phyloP scores from a whole-genome alignment of 2,329 filamentous ascomycete genomes.

The Mollisia scopiformis region DNA sequence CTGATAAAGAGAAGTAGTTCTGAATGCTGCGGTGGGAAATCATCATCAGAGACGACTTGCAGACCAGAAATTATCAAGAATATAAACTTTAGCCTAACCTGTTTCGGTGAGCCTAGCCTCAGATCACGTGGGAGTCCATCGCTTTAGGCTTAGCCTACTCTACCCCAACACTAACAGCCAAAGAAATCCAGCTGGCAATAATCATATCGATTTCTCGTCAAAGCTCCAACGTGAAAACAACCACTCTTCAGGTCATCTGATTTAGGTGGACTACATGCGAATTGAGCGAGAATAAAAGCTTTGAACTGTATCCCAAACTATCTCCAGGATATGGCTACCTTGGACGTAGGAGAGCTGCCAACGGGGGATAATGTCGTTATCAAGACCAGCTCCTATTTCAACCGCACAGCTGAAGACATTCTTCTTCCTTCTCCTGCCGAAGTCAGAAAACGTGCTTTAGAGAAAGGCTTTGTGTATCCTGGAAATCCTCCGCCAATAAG shows the following conservation, averaged over 20 bases:
- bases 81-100: too few species aligned
- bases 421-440: conserved; percentile 13
- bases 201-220: conserved; percentile 1
- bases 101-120: too few species aligned
- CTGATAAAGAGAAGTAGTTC: too few species aligned
- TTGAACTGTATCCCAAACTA: conserved; percentile 8
- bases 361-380: conserved; percentile 9
- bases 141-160: too few species aligned
- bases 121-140: too few species aligned
- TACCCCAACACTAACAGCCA: not conserved
- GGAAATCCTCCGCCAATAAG: conserved; percentile 6
- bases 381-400: conserved; percentile 12
- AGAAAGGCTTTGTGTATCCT: conserved; percentile 10
- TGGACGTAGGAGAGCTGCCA: conserved; percentile 7
- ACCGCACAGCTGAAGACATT: conserved; percentile 10
- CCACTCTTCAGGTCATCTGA: conserved; percentile 4
- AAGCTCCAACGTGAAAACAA: conserved; percentile 4
- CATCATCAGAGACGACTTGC: too few species aligned
- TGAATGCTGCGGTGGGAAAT: too few species aligned
- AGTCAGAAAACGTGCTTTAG: conserved; percentile 6
- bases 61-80: too few species aligned
- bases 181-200: not conserved
- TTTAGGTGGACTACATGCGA: conserved; percentile 4
- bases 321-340: conserved; percentile 8
- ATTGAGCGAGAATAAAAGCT: conserved; percentile 5